Base-by-base conservation (phyloP, 1,284 basidiomycete genomes). In the Coriolopsis trogii region DNA sequence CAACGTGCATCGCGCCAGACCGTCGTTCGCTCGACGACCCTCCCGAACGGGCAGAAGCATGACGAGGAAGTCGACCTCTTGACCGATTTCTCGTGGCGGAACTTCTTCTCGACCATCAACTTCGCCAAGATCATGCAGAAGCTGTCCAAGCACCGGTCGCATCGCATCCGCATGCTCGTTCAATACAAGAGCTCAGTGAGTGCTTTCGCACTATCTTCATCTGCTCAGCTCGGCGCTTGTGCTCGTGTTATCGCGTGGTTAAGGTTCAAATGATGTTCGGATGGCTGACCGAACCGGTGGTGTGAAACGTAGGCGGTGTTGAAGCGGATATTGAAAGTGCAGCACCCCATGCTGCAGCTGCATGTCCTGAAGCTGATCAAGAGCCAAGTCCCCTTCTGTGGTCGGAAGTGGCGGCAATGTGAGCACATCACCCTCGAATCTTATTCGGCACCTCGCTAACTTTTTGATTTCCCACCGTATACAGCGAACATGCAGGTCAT, bases 401-500 rank as follows among this genome's bases (percentile, higher is more conserved):
- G 97, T 12, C 82, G 96, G 40, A 98, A 98, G 74, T 99, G 97
- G 97, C 80, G 96, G 43, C 95, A 98, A 75, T 91, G 95, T 95
- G 70, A 66, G n/a, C n/a, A n/a, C n/a, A n/a, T n/a, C n/a, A n/a
- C n/a, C n/a, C n/a, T n/a, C n/a, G n/a, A n/a, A n/a, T n/a, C n/a
- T n/a, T n/a, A n/a, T n/a, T n/a, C n/a, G n/a, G n/a, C n/a, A n/a
- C n/a, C n/a, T n/a, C n/a, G n/a, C 24, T 15, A 20, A 15, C 20
- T 24, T 24, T 41, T 31, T 30, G 25, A 40, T 49, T 34, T 41
- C 25, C 28, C 18, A n/a, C n/a, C 24, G 28, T 46, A 40, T n/a
- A 31, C 64, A 96, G 93, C 91, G 21, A 99, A 99, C 69, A 99
- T 99, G 97, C 97, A 98, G 72, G 92, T 98, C 55, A 99, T 99